Conservation (phyloP, 257 asterid species). For the Striga asiatica region DNA sequence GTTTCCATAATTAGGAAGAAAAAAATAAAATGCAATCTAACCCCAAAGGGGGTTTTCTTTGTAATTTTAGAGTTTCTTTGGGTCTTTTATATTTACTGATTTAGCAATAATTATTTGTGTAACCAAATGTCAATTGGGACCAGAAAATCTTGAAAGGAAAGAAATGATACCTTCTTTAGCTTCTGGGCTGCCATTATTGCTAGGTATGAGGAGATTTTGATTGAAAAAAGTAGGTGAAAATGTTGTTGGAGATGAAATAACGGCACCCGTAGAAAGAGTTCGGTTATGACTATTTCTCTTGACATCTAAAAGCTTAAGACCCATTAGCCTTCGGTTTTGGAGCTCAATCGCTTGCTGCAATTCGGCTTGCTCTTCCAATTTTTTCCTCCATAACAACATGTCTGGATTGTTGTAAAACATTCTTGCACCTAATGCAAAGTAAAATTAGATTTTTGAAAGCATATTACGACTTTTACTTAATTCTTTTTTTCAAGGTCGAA, state of each 20-base stretch:
- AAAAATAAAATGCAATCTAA: too few species aligned
- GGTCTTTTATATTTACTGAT: too few species aligned
- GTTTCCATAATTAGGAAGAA: too few species aligned
- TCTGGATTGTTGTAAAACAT: conserved; percentile 47
- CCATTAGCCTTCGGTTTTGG: conserved; percentile 46
- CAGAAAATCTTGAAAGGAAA: not conserved
- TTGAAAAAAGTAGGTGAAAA: conserved; percentile 36
- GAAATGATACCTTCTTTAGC: conserved; percentile 26
- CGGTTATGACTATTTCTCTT: conserved; percentile 46
- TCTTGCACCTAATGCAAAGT: conserved; percentile 30
- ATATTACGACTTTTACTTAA: too few species aligned
- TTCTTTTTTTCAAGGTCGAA: too few species aligned
- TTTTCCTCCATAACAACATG: conserved; percentile 54
- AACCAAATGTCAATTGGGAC: not conserved
- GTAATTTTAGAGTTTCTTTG: too few species aligned
- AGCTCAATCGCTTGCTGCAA: conserved; percentile 57
- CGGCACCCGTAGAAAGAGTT: conserved; percentile 38
- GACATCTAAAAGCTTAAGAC: conserved; percentile 56
- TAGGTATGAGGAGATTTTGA: conserved; percentile 17
- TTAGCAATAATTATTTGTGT: too few species aligned
- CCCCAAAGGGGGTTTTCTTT: too few species aligned
- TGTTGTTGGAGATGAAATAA: conserved; percentile 32
- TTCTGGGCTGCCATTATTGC: conserved; percentile 31
- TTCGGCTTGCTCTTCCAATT: conserved; percentile 59
- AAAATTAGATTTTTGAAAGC: not conserved